Evolutionary conservation across 495 filamentous ascomycete species (phyloP).

Genomic region (Letharia columbiana): DNA sequence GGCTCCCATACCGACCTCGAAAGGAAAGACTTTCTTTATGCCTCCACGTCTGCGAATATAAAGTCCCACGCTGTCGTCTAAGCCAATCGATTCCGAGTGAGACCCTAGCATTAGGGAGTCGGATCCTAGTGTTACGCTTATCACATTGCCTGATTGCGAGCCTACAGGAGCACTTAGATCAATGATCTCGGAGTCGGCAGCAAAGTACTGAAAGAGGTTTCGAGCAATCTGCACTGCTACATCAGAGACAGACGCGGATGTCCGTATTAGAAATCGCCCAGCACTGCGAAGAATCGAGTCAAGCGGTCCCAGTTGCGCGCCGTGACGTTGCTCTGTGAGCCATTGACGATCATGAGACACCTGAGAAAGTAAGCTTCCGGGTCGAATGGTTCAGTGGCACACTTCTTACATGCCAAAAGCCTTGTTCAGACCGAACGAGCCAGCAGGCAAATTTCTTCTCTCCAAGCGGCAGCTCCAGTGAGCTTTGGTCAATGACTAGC

Average conservation of each 20-base stretch:
- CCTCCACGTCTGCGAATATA: constrained; percentile 23
- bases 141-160: constrained; percentile 29
- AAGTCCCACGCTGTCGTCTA: constrained; percentile 18
- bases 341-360: constrained; percentile 2
- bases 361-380: constrained; percentile 7
- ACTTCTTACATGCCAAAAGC: constrained; percentile 25
- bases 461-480: constrained; percentile 1
- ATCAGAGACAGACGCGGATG: constrained; percentile 26
- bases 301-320: constrained; percentile 40
- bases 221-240: constrained; percentile 48
- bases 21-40: constrained; percentile 20
- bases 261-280: constrained; percentile 38
- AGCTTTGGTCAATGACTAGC: constrained; percentile 17
- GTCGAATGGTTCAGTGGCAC: not conserved
- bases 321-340: constrained; percentile 5
- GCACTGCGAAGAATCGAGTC: constrained; percentile 42
- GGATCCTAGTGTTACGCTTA: constrained; percentile 28
- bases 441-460: constrained; percentile 11
- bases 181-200: constrained; percentile 44
- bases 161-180: constrained; percentile 2
- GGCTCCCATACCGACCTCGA: constrained; percentile 36
- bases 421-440: constrained; percentile 23
- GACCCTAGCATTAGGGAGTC: constrained; percentile 14
- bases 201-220: constrained; percentile 52
- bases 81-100: constrained; percentile 2